Base-by-base conservation (phyloP, 164 flowering plant genomes). In the Dillenia turbinata region DNA sequence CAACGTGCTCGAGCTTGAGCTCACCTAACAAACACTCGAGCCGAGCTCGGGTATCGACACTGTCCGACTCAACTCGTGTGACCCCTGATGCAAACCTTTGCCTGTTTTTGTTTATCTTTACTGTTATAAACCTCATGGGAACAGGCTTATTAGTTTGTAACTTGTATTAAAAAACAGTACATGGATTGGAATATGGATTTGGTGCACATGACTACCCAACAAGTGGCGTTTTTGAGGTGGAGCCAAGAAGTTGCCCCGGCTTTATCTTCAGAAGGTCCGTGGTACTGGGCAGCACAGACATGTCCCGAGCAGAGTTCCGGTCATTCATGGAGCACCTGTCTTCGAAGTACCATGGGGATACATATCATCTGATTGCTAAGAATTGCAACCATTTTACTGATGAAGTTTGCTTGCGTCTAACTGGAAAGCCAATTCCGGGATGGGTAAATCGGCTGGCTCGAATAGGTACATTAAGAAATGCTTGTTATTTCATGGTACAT, bases 141-240 rank as follows among this genome's bases (percentile, higher is more conserved):
- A 33, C 40, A 33, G 51, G 47, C 26, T 45, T 61, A 54, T 49
- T 62, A n/a, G 65, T 52, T 19, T 47, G 12, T 53, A 63, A 12
- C 57, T 63, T 14, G 44, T 44, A 24, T 10, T 9, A 59, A 47
- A 11, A 46, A 56, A 57, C 83, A 94, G 97, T 73, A 6, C 91
- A 94, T 79, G 98, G 89, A 16, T 44, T 80, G 85, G 97, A 94
- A 69, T 94, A 85, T 77, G 97, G 81, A 45, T 94, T 80, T 79
- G 98, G 98, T 73, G 97, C 96, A 17, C 98, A 94, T 69, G 97
- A 94, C 56, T 89, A 75, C 73, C 64, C 95, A 47, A 81, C 82
- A 16, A 94, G 97, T 77, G 98, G 98, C 47, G 89, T 94, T 57
- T 94, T 94, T 66, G 97, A 94, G 71, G 98, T 94, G 72, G 97